Conservation (phyloP, 495 filamentous ascomycete species). For the Penicillium nucicola region DNA sequence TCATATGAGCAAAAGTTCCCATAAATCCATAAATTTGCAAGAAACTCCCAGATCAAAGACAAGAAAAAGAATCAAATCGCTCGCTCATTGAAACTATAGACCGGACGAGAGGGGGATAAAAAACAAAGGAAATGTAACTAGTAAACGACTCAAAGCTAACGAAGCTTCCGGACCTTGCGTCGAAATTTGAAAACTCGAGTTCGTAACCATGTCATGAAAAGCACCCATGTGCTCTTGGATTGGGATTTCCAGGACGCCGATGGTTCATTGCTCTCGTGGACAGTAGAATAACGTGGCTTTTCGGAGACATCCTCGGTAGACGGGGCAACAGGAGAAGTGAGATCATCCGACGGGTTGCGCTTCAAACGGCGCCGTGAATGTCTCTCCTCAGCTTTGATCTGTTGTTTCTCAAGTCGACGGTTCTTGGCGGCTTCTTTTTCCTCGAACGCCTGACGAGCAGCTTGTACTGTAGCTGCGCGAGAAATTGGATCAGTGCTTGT, state of each 20-base stretch:
- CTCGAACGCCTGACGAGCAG: constrained; percentile 54
- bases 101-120: neutral
- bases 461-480: constrained; percentile 52
- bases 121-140: neutral
- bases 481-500: constrained; percentile 47
- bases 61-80: constrained; percentile 8
- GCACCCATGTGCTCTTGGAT: constrained; percentile 43
- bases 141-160: constrained; percentile 12
- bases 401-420: constrained; percentile 52
- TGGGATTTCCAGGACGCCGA: constrained; percentile 34
- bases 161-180: constrained; percentile 33
- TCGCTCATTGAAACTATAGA: constrained; percentile 7
- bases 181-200: constrained; percentile 45
- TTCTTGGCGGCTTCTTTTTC: constrained; percentile 60
- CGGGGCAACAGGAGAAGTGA: constrained; percentile 2
- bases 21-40: constrained; percentile 5
- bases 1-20: neutral
- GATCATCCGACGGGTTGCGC: constrained; percentile 20
- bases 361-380: constrained; percentile 36
- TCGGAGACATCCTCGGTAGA: constrained; percentile 16
- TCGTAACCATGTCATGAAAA: constrained; percentile 47
- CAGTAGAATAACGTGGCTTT: constrained; percentile 4
- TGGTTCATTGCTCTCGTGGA: neutral
- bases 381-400: constrained; percentile 46
- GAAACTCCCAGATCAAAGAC: constrained; percentile 3